Percentiles rank a stretch among this genome's conserved stretches.
These are phyloP conservation scores for Exidia glandulosa DNA, from an alignment of 768 basidiomycete species.

Conservation along the genomic window DNA sequence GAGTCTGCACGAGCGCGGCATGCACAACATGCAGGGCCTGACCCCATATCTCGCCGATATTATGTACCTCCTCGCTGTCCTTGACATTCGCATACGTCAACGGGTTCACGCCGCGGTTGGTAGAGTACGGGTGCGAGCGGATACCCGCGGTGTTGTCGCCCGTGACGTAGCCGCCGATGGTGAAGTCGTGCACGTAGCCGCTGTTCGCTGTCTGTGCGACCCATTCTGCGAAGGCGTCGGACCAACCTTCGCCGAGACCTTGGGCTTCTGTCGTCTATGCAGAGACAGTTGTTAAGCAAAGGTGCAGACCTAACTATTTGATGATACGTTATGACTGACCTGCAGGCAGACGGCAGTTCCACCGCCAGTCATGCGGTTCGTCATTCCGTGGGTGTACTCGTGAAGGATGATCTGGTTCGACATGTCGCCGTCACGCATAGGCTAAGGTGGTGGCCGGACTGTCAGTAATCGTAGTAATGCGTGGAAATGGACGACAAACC, in stretches of 20 bases:
- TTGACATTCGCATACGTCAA: conserved; percentile 11
- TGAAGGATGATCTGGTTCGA: conserved; percentile 26
- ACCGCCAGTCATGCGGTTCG: conserved; percentile 30
- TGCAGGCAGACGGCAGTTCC: conserved; percentile 8
- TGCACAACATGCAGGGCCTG: conserved; percentile 4
- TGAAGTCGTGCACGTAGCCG: conserved; percentile 17
- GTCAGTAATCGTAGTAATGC: conserved; percentile 17
- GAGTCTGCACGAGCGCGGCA: conserved; percentile 4
- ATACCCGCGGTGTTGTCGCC: conserved; percentile 29
- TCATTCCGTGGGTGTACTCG: conserved; percentile 28
- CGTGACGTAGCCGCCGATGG: conserved; percentile 26
- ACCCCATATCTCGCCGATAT: conserved; percentile 7
- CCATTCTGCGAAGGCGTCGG: conserved; percentile 22
- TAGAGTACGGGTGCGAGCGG: conserved; percentile 11
- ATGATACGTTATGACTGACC: too few species aligned
- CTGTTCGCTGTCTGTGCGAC: conserved; percentile 5
- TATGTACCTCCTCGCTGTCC: not conserved
- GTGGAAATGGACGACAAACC: conserved; percentile 19
- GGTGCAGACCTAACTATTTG: not conserved
- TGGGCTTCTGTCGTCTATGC: conserved; percentile 19
- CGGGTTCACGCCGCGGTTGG: conserved; percentile 11
- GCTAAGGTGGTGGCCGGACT: not conserved
- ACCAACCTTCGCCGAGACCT: conserved; percentile 32
- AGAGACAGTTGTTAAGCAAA: conserved; percentile 3
- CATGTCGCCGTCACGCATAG: conserved; percentile 23